A percentile compares a stretch with the other conserved stretches of the same genome.
phyloP scores from a whole-genome alignment of 2,329 filamentous ascomycete genomes.

The Alternaria alternata region DNA sequence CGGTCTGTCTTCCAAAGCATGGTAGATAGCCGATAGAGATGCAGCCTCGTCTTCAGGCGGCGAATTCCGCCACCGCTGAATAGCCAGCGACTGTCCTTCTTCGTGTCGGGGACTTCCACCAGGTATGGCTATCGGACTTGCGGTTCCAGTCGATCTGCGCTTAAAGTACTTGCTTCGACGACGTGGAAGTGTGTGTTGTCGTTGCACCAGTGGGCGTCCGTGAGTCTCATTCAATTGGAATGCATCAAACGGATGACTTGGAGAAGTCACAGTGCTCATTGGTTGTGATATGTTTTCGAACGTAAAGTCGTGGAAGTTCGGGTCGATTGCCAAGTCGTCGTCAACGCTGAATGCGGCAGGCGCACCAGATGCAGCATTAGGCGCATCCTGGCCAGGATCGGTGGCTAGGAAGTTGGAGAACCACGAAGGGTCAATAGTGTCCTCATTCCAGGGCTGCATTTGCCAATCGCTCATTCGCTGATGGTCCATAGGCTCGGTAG shows the following conservation, averaged over 20 bases:
- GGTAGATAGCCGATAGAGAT: conserved; percentile 66
- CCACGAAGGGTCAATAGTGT: conserved; percentile 10
- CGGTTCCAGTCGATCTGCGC: conserved; percentile 13
- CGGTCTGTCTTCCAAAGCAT: conserved; percentile 57
- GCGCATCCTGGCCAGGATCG: neutral
- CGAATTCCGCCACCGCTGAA: conserved; percentile 72
- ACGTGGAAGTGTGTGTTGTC: conserved; percentile 25
- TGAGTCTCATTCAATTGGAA: conserved; percentile 1
- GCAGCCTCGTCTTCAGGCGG: conserved; percentile 73
- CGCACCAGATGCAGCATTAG: neutral
- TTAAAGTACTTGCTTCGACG: conserved; percentile 28
- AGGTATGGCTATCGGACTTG: conserved; percentile 21
- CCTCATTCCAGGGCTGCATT: conserved; percentile 3
- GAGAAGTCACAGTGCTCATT: neutral
- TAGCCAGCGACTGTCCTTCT: conserved; percentile 43
- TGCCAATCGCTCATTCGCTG: conserved; percentile 9
- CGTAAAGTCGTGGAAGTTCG: neutral
- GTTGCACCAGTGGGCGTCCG: conserved; percentile 2
- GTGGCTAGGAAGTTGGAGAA: conserved; percentile 7
- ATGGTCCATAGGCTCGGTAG: conserved; percentile 9
- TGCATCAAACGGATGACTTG: conserved; percentile 1
- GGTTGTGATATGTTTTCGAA: neutral
- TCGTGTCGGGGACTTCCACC: neutral
- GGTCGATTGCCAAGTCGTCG: neutral
- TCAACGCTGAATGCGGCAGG: conserved; percentile 5